Percentiles rank a stretch among this genome's conserved stretches.
These are phyloP conservation scores for Podaxis rugospora DNA, from an alignment of 768 basidiomycete species.

Conservation along the genomic window DNA sequence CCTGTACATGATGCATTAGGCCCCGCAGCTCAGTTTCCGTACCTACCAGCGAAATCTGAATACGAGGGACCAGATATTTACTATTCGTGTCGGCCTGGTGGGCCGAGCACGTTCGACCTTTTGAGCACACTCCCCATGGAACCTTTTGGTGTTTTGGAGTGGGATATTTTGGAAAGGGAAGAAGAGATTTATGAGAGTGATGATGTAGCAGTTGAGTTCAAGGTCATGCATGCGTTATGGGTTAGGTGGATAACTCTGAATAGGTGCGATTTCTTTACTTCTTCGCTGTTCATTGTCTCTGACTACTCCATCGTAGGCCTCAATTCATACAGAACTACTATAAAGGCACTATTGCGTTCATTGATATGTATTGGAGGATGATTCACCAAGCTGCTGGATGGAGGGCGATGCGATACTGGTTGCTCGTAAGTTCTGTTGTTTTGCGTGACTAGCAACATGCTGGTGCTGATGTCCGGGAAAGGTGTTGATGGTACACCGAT, in stretches of 20 bases:
- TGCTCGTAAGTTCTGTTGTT: slow-evolving; percentile 40
- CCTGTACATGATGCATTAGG: slow-evolving; percentile 41
- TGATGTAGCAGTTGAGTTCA: slow-evolving; percentile 69
- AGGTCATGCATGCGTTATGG: slow-evolving; percentile 79
- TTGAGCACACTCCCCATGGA: slow-evolving; percentile 56
- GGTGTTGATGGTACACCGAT: slow-evolving; percentile 53
- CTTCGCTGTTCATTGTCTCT: neutral
- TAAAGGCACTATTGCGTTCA: slow-evolving; percentile 48
- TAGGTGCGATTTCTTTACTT: slow-evolving; percentile 30
- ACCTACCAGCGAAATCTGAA: slow-evolving; percentile 44
- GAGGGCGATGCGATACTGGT: slow-evolving; percentile 55
- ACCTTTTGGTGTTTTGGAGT: slow-evolving; percentile 59
- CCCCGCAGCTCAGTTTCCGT: slow-evolving; percentile 47
- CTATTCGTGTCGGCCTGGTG: slow-evolving; percentile 64
- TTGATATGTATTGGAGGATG: slow-evolving; percentile 58
- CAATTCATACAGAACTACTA: slow-evolving; percentile 53
- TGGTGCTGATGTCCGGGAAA: slow-evolving; percentile 17
- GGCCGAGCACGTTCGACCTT: slow-evolving; percentile 61
- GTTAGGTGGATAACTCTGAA: slow-evolving; percentile 67
- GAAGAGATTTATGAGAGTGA: slow-evolving; percentile 74
- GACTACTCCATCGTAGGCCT: slow-evolving; percentile 29
- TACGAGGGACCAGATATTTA: slow-evolving; percentile 42
- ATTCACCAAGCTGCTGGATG: slow-evolving; percentile 70
- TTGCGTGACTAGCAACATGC: neutral
- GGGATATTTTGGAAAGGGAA: slow-evolving; percentile 68